phyloP scores from a whole-genome alignment of 2,329 filamentous ascomycete genomes.

The Cercospora sp. region DNA sequence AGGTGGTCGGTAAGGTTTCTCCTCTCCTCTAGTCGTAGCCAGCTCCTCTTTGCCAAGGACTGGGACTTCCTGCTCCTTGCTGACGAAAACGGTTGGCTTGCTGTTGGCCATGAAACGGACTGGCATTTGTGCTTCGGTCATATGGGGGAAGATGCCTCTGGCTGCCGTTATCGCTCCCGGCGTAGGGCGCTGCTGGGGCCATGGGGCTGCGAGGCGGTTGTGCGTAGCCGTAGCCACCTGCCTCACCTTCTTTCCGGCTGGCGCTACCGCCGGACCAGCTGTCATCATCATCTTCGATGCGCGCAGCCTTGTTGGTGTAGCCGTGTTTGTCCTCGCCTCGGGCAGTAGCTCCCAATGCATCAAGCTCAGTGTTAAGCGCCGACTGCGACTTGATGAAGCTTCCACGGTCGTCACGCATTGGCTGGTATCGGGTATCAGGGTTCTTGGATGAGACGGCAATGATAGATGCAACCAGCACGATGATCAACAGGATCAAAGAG shows the following conservation, averaged over 20 bases:
- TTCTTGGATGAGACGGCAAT: slow-evolving; percentile 89
- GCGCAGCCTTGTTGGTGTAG: slow-evolving; percentile 55
- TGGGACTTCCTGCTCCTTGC: slow-evolving; percentile 49
- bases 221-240: slow-evolving; percentile 28
- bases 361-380: slow-evolving; percentile 82
- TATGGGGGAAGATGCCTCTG: slow-evolving; percentile 44
- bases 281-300: slow-evolving; percentile 70
- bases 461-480: slow-evolving; percentile 74
- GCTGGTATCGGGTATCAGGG: slow-evolving; percentile 90
- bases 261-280: slow-evolving; percentile 60
- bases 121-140: slow-evolving; percentile 40
- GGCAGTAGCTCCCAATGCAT: slow-evolving; percentile 84
- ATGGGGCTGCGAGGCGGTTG: slow-evolving; percentile 52
- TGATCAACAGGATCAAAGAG: slow-evolving; percentile 75
- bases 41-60: slow-evolving; percentile 66
- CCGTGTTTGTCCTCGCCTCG: slow-evolving; percentile 67
- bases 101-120: slow-evolving; percentile 32
- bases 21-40: slow-evolving; percentile 57
- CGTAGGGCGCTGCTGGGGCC: slow-evolving; percentile 50
- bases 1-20: slow-evolving; percentile 16
- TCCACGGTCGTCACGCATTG: slow-evolving; percentile 92
- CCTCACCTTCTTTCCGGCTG: slow-evolving; percentile 43
- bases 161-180: slow-evolving; percentile 41
- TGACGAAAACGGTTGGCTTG: slow-evolving; percentile 30
- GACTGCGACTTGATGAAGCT: slow-evolving; percentile 98